Percentiles rank a stretch among this genome's conserved stretches.
Evolutionary conservation across 202 grass and related monocot species (phyloP).

Genomic region (Setaria viridis): DNA sequence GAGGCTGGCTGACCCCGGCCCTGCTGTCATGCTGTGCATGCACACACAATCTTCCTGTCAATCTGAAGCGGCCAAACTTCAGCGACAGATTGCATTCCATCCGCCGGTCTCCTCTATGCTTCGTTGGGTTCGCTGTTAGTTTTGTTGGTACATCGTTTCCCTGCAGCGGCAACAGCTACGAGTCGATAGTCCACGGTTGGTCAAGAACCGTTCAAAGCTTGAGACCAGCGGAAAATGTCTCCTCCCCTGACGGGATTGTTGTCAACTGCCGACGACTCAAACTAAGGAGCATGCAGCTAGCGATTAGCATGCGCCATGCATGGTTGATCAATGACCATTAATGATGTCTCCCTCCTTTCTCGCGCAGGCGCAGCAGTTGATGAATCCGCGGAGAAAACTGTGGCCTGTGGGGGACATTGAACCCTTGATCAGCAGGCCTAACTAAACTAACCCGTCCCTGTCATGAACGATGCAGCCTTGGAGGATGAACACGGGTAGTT

Average conservation of each 20-base stretch:
- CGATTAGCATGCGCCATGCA: not conserved
- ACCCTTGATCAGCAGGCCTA: not conserved
- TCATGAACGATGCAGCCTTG: conserved; percentile 8
- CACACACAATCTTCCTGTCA: not conserved
- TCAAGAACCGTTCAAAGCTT: conserved; percentile 49
- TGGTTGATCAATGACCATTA: not conserved
- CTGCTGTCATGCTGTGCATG: too few relatives aligned
- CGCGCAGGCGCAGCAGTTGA: not conserved
- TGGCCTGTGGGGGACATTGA: not conserved
- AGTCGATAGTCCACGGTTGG: conserved; percentile 36
- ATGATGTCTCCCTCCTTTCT: not conserved
- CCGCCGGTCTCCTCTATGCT: not conserved
- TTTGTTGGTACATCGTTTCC: not conserved
- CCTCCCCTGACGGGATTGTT: conserved; percentile 27
- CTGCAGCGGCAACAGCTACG: not conserved
- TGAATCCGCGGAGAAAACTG: not conserved
- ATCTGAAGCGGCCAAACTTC: not conserved
- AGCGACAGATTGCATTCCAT: conserved; percentile 16
- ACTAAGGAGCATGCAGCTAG: not conserved
- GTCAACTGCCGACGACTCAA: conserved; percentile 41
- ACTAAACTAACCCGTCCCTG: not conserved
- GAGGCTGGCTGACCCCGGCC: not conserved
- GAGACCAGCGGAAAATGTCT: conserved; percentile 21
- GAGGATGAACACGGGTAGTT: not conserved
- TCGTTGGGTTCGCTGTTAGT: not conserved